Evolutionary conservation across 2,329 filamentous ascomycete genomes (phyloP), one percentile per base, ranked within the genome.

Genomic region (Colletotrichum magnum): DNA sequence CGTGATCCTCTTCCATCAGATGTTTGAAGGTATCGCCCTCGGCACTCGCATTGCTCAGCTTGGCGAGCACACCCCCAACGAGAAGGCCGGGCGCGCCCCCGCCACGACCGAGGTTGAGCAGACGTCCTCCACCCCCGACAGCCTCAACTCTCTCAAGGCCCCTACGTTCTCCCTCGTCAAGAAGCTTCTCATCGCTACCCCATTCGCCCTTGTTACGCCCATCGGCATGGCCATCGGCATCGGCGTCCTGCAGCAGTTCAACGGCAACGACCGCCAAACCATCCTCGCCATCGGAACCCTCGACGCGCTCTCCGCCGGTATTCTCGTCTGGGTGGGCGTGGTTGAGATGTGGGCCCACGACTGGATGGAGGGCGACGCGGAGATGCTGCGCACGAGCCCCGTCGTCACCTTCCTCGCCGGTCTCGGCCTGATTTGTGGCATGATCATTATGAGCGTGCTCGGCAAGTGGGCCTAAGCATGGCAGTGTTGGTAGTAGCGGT

Each of bases 191-290:
- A 89, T 95, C 81, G 92, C 87, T 0, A 72, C 79, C 1, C 84
- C 86, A 0, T 95, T 94, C 74, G 87, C 91, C 0, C 81, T 94
- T 28, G 89, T 93, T 63, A 95, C 93, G 0, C 93, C 93, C 0
- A 82, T 94, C 36, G 93, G 93, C 12, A 95, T 95, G 92, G 92
- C 90, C 0, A 94, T 95, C 69, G 93, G 93, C 1, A 90, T 94
- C 41, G 92, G 91, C 3, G 91, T 93, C 4, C 79, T 94, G 32
- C 80, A 90, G 45, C 77, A 84, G 9, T 94, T 94, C 80, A 94
- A 95, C 74, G 92, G 92, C 4, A 94, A 93, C 73, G 87, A 93
- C 73, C 86, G 84, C 3, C 84, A 85, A 2, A 94, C 92, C 0
- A 83, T 94, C 48, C 79, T 94, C 51, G 90, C 92, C 2, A 89